phyloP scores from a whole-genome alignment of 2,329 filamentous ascomycete species.

The Rutstroemia sp. region DNA sequence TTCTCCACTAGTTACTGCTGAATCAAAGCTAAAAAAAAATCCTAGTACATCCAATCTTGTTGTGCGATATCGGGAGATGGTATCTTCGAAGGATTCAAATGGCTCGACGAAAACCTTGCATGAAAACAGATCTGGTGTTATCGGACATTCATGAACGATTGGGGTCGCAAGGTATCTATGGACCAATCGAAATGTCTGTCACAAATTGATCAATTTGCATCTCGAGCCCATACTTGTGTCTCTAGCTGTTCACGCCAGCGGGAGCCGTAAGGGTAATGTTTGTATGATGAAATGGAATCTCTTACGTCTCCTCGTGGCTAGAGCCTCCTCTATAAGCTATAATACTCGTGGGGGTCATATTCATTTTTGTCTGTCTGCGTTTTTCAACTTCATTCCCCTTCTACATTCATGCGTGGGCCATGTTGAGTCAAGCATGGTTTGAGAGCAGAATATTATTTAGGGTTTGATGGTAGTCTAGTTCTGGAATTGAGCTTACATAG shows the following conservation, averaged over 20 bases:
- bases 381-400: constrained; percentile 24
- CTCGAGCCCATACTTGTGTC: constrained; percentile 27
- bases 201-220: constrained; percentile 26
- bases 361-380: constrained; percentile 20
- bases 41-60: constrained; percentile 96
- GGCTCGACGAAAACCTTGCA: constrained; percentile 75
- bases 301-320: constrained; percentile 23
- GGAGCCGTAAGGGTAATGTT: constrained; percentile 31
- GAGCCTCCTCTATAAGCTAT: constrained; percentile 21
- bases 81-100: constrained; percentile 98
- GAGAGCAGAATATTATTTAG: constrained; percentile 29
- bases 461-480: constrained; percentile 30
- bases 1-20: neutral
- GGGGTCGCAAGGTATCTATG: constrained; percentile 13
- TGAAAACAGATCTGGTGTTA: constrained; percentile 34
- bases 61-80: constrained; percentile 98
- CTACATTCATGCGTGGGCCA: constrained; percentile 27
- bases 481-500: constrained; percentile 32
- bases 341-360: constrained; percentile 12
- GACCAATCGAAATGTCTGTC: constrained; percentile 27
- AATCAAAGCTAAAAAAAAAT: constrained; percentile 16
- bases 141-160: constrained; percentile 12
- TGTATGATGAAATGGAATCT: constrained; percentile 30
- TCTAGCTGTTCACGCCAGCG: constrained; percentile 28
- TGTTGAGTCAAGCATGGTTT: constrained; percentile 8